Percentiles rank a stretch among this genome's conserved stretches.
These are phyloP conservation scores for Arabidopsis suecica DNA, from an alignment of 345 rosid species.

Conservation along the genomic window DNA sequence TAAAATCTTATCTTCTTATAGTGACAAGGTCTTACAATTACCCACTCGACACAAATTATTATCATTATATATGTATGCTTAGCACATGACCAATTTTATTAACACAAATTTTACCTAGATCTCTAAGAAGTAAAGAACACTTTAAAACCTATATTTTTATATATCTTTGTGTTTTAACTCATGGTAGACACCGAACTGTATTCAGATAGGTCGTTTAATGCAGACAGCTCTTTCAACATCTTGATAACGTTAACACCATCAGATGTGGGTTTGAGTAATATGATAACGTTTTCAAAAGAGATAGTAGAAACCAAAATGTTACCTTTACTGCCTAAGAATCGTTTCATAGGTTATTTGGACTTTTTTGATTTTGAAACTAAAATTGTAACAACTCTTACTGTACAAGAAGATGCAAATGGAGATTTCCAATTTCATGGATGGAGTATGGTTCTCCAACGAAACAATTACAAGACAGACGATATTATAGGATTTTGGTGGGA, in stretches of 20 bases:
- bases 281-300: not conserved
- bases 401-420: not conserved
- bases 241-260: conserved; percentile 14
- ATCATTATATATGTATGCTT: not conserved
- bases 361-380: not conserved
- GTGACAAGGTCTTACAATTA: not conserved
- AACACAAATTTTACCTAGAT: not conserved
- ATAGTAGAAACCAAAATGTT: not conserved
- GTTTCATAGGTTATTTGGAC: not conserved
- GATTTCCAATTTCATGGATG: not conserved
- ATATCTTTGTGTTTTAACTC: not conserved
- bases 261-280: not conserved
- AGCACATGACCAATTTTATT: not conserved
- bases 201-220: not conserved
- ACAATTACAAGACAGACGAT: not conserved
- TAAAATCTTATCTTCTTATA: not conserved
- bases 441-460: not conserved
- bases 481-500: conserved; percentile 12
- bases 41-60: not conserved
- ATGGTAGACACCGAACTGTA: not conserved
- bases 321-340: not conserved
- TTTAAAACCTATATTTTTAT: not conserved
- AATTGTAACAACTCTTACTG: not conserved
- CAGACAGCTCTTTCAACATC: not conserved
- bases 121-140: too few relatives aligned